Conservation (phyloP, 345 rosid species). For the Balakata baccata region DNA sequence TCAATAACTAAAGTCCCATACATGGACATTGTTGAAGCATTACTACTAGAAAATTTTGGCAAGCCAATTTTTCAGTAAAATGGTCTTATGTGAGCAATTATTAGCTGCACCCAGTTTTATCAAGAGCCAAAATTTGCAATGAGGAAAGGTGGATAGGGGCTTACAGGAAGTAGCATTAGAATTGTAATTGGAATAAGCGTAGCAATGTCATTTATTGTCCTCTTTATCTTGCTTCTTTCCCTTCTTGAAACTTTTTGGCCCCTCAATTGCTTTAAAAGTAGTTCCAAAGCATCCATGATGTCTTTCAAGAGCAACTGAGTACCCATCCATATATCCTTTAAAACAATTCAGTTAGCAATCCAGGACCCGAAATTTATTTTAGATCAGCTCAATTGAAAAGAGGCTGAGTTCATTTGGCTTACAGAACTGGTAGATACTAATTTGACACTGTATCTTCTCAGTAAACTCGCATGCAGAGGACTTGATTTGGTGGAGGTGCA, state of each 20-base stretch:
- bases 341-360: slow-evolving; percentile 1
- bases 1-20: background rate
- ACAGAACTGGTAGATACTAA: slow-evolving; percentile 36
- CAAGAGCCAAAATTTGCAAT: background rate
- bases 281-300: slow-evolving; percentile 35
- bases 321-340: slow-evolving; percentile 55
- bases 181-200: slow-evolving; percentile 53
- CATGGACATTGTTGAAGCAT: background rate
- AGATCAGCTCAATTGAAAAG: background rate
- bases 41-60: background rate
- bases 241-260: slow-evolving; percentile 42
- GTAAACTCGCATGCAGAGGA: slow-evolving; percentile 26
- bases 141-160: slow-evolving; percentile 8
- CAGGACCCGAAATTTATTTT: background rate
- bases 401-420: slow-evolving; percentile 19
- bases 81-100: background rate
- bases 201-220: slow-evolving; percentile 48
- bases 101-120: background rate
- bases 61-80: background rate
- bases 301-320: slow-evolving; percentile 57
- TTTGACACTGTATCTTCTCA: slow-evolving; percentile 42
- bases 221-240: slow-evolving; percentile 42
- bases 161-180: slow-evolving; percentile 66
- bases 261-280: slow-evolving; percentile 42
- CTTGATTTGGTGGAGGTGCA: slow-evolving; percentile 14